Conservation (phyloP, 129 eudicot genomes). For the Flaveria robusta region DNA sequence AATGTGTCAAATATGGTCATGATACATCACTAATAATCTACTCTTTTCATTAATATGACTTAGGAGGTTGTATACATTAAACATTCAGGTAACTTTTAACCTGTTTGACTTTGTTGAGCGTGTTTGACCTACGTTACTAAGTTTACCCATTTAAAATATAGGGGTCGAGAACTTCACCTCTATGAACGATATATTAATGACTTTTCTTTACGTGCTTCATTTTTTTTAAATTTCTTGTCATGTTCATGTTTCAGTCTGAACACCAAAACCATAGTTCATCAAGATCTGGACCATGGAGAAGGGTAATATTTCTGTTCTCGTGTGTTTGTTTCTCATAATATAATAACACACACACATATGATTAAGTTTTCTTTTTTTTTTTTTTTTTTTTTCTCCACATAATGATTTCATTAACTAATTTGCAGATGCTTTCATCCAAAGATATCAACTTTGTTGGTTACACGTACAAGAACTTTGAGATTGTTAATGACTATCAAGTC, state of each 20-base stretch:
- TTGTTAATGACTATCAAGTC: constrained; percentile 95
- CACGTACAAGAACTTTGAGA: constrained; percentile 93
- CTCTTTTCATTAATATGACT: neutral
- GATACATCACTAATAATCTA: neutral
- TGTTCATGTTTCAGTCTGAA: constrained; percentile 42
- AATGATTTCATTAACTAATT: constrained; percentile 12
- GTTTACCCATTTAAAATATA: neutral
- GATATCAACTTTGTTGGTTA: constrained; percentile 82
- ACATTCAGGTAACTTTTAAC: neutral
- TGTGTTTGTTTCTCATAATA: constrained; percentile 5
- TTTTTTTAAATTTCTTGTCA: neutral
- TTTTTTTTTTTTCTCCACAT: constrained; percentile 21
- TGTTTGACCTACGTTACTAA: neutral
- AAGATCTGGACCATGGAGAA: constrained; percentile 95
- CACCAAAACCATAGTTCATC: constrained; percentile 51
- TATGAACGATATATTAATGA: neutral
- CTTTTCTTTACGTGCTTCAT: constrained; percentile 8
- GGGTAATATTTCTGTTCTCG: constrained; percentile 48
- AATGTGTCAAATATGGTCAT: neutral
- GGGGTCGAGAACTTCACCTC: neutral
- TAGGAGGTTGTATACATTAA: neutral
- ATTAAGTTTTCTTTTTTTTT: neutral
- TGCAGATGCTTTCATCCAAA: constrained; percentile 88
- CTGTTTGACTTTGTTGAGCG: neutral
- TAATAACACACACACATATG: neutral